Conservation (phyloP, 2,329 filamentous ascomycete species). For the Cercospora nicotianae region DNA sequence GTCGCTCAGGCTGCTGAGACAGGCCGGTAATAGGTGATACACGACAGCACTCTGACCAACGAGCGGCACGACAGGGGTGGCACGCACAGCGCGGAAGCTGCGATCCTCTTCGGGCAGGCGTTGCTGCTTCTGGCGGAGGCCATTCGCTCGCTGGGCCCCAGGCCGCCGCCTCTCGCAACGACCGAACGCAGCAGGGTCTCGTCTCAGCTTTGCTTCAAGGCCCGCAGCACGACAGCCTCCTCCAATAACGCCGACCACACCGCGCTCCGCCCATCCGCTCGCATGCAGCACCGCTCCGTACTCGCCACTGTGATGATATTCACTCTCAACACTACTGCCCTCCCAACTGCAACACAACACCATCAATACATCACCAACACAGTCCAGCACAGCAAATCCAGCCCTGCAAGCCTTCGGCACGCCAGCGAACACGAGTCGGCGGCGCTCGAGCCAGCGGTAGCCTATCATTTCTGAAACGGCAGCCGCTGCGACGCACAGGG, state of each 20-base stretch:
- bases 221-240: background rate
- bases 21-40: slow-evolving; percentile 1
- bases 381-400: background rate
- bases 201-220: slow-evolving; percentile 8
- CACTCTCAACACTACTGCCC: too few relatives aligned
- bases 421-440: slow-evolving; percentile 8
- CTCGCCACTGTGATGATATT: too few relatives aligned
- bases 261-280: background rate
- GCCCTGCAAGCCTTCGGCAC: background rate
- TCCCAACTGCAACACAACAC: background rate
- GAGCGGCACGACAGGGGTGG: background rate
- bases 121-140: background rate
- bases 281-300: slow-evolving; percentile 3
- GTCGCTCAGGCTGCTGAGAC: background rate
- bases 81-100: background rate
- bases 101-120: background rate
- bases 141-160: background rate
- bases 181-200: background rate
- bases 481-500: background rate
- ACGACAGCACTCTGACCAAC: background rate
- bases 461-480: slow-evolving; percentile 15
- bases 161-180: background rate
- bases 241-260: background rate
- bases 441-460: slow-evolving; percentile 11
- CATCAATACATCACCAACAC: background rate